Evolutionary conservation across 208 protist genomes (phyloP), one percentile per base, ranked within the genome.

Genomic region (Wallacemonas sp.): DNA sequence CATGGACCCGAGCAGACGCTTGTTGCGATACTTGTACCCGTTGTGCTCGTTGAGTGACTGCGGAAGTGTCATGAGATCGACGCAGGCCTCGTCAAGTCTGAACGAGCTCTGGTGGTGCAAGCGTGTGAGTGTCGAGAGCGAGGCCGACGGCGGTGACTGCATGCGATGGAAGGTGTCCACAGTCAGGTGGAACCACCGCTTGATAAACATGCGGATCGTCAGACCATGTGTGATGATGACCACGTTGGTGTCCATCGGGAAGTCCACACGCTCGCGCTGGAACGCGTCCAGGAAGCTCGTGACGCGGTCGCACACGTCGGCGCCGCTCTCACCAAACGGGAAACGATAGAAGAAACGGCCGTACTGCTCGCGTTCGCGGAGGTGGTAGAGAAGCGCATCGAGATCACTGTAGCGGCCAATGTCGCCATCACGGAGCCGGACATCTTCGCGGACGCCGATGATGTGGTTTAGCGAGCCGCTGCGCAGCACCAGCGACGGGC

Each of bases 271-370:
- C 75, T 96, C 87, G 0, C 88, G 79, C 61, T 87, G 85, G 48
- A 96, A 89, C 6, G 90, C 85, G 43, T 96, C 90, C 39, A 96
- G 76, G 64, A 98, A 97, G 61, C 74, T 85, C 4, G 87, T 92
- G 11, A 97, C 89, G 24, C 95, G 90, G 61, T 98, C 92, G 62
- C 89, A 97, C 36, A 97, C 95, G 62, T 97, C 93, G 1, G 90
- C 86, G 12, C 95, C 95, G 66, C 86, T 95, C 65, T 98, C 95
- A 43, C 95, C 95, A 47, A 87, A 78, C 0, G 85, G 86, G 63
- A 97, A 98, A 34, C 93, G 85, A 65, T 94, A 98, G 68, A 93
- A 98, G 74, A 98, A 97, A 19, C 78, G 76, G n/a, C 95, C 93
- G 64, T 97, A 94, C 26, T 76, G 38, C 58, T 89, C 76, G 19